phyloP scores from a whole-genome alignment of 1,284 basidiomycete genomes.

The Boletus mariae region DNA sequence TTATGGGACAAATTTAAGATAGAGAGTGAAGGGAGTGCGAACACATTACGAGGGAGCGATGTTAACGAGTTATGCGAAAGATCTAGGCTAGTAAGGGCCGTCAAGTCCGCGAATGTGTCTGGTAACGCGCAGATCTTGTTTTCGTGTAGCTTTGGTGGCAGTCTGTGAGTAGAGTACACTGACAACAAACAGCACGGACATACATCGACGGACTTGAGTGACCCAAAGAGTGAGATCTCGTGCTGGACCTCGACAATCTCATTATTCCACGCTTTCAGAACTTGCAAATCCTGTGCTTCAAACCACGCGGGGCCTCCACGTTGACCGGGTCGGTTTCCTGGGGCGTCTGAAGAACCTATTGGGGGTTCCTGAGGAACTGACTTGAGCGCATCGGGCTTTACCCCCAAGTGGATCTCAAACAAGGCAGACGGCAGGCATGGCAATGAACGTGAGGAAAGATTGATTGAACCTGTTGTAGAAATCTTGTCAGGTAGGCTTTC shows the following conservation, averaged over 20 bases:
- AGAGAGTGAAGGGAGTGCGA: slow-evolving; percentile 62
- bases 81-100: slow-evolving; percentile 59
- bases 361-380: slow-evolving; percentile 60
- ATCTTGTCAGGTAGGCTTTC: slow-evolving; percentile 45
- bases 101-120: slow-evolving; percentile 60
- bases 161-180: slow-evolving; percentile 2
- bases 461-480: slow-evolving; percentile 56
- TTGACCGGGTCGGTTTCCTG: slow-evolving; percentile 34
- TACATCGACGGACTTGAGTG: slow-evolving; percentile 73
- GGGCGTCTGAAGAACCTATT: slow-evolving; percentile 41
- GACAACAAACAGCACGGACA: slow-evolving; percentile 22
- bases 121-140: slow-evolving; percentile 64
- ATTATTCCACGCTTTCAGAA: slow-evolving; percentile 74
- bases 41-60: slow-evolving; percentile 58
- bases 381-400: slow-evolving; percentile 62
- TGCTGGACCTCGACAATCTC: slow-evolving; percentile 72
- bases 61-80: slow-evolving; percentile 66
- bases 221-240: slow-evolving; percentile 78
- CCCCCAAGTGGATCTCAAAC: slow-evolving; percentile 74
- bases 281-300: slow-evolving; percentile 70
- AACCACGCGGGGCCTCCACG: slow-evolving; percentile 62
- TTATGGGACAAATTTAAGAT: slow-evolving; percentile 72
- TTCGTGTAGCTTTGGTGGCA: slow-evolving; percentile 56
- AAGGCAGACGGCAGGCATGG: slow-evolving; percentile 69
- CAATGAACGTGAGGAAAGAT: slow-evolving; percentile 65